Percentiles rank a stretch among this genome's conserved stretches.
These are phyloP conservation scores for Erucastrum elatum DNA, from an alignment of 345 rosid genomes.

Conservation along the genomic window DNA sequence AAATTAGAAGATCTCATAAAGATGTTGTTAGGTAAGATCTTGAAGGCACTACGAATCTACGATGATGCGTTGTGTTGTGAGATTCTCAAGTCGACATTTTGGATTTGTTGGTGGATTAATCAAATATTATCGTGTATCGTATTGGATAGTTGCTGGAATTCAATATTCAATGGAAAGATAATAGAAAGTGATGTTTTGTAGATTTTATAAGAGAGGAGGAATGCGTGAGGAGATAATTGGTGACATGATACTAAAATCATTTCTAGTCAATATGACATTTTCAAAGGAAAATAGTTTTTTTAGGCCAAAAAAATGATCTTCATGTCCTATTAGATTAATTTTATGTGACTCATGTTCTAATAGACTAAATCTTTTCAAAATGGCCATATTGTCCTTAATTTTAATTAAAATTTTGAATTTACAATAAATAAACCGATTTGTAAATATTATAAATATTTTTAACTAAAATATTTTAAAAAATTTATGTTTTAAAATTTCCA, in stretches of 20 bases:
- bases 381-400: no score
- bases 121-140: not conserved
- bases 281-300: not conserved
- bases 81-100: not conserved
- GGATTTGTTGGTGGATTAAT: not conserved
- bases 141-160: conserved; percentile 14
- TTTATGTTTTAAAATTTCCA: no score
- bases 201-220: conserved; percentile 6
- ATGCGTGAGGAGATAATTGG: conserved; percentile 5
- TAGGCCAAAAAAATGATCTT: no score
- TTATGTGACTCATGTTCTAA: no score
- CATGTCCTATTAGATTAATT: no score
- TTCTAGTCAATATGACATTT: not conserved
- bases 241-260: not conserved
- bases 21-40: not conserved
- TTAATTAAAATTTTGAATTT: no score
- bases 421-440: no score
- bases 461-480: no score
- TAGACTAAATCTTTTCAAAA: no score
- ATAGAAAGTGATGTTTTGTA: not conserved
- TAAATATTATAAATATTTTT: no score
- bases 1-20: not conserved
- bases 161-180: not conserved
- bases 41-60: not conserved
- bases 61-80: not conserved